phyloP scores from a whole-genome alignment of 2,329 filamentous ascomycete species.

The Paramyrothecium roridum region DNA sequence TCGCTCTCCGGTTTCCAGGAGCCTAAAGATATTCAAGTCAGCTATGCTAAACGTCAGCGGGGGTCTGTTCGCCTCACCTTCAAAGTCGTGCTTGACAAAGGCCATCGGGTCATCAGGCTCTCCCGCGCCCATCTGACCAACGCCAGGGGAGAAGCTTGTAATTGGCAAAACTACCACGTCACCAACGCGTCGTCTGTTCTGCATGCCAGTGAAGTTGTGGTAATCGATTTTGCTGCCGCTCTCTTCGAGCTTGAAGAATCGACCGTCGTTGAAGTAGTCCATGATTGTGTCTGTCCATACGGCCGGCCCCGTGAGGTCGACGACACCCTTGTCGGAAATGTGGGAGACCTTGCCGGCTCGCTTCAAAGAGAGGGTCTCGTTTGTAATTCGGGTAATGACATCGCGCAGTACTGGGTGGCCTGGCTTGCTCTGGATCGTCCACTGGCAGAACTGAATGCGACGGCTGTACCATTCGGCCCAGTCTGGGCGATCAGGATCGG shows the following conservation, averaged over 20 bases:
- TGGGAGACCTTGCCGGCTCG: slow-evolving; percentile 59
- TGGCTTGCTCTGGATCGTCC: slow-evolving; percentile 95
- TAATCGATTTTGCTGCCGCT: slow-evolving; percentile 76
- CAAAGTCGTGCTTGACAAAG: slow-evolving; percentile 95
- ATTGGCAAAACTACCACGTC: slow-evolving; percentile 94
- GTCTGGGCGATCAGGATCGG: slow-evolving; percentile 87
- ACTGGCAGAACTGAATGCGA: slow-evolving; percentile 96
- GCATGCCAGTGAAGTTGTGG: slow-evolving; percentile 86
- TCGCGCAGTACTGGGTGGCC: slow-evolving; percentile 90
- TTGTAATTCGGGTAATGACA: slow-evolving; percentile 80
- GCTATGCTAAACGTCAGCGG: neutral
- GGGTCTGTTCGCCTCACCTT: slow-evolving; percentile 58
- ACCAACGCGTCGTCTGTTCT: slow-evolving; percentile 77
- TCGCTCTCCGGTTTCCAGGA: slow-evolving; percentile 74
- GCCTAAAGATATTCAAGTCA: slow-evolving; percentile 39
- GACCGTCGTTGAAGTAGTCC: slow-evolving; percentile 86
- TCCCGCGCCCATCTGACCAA: slow-evolving; percentile 87
- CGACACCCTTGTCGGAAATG: slow-evolving; percentile 66
- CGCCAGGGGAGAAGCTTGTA: slow-evolving; percentile 94
- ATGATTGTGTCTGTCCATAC: slow-evolving; percentile 94
- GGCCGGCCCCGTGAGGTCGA: slow-evolving; percentile 92
- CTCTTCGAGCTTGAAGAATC: slow-evolving; percentile 77
- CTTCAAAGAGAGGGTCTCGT: slow-evolving; percentile 75
- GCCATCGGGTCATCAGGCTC: slow-evolving; percentile 92
- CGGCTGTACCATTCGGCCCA: slow-evolving; percentile 97